Percentiles rank a stretch among this genome's conserved stretches.
Conservation (phyloP, 2,329 filamentous ascomycete species). For the Fusarium denticulatum region DNA sequence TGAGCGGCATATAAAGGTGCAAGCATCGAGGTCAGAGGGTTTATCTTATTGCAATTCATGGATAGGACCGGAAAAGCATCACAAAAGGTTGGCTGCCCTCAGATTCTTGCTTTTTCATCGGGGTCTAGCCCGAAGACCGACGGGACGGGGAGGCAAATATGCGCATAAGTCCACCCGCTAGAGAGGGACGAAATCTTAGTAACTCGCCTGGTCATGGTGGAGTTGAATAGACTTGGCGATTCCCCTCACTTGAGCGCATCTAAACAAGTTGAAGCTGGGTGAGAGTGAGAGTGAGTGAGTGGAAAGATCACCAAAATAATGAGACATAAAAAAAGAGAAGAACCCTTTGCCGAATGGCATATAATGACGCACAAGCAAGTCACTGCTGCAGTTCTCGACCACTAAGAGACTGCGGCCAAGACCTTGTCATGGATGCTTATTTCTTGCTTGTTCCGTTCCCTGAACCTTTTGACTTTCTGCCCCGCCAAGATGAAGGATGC, state of each 20-base stretch:
- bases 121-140: constrained; percentile 18
- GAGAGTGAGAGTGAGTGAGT: not conserved
- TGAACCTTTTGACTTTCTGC: constrained; percentile 28
- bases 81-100: constrained; percentile 19
- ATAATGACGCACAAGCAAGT: constrained; percentile 36
- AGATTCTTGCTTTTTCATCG: constrained; percentile 27
- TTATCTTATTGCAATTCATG: constrained; percentile 21
- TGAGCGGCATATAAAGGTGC: constrained; percentile 38
- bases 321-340: constrained; percentile 10
- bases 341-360: constrained; percentile 15
- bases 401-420: constrained; percentile 27
- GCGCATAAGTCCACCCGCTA: constrained; percentile 22
- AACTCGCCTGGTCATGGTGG: constrained; percentile 25
- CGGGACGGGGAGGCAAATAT: constrained; percentile 16
- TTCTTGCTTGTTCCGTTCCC: constrained; percentile 13
- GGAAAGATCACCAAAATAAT: constrained; percentile 5
- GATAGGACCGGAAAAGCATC: constrained; percentile 23
- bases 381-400: constrained; percentile 32
- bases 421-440: constrained; percentile 34
- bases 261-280: constrained; percentile 6
- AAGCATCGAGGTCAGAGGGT: constrained; percentile 29
- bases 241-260: constrained; percentile 32
- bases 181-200: constrained; percentile 28
- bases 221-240: constrained; percentile 35
- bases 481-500: constrained; percentile 39